Conservation (phyloP, 345 rosid genomes). For the Sonneratia caseolaris region DNA sequence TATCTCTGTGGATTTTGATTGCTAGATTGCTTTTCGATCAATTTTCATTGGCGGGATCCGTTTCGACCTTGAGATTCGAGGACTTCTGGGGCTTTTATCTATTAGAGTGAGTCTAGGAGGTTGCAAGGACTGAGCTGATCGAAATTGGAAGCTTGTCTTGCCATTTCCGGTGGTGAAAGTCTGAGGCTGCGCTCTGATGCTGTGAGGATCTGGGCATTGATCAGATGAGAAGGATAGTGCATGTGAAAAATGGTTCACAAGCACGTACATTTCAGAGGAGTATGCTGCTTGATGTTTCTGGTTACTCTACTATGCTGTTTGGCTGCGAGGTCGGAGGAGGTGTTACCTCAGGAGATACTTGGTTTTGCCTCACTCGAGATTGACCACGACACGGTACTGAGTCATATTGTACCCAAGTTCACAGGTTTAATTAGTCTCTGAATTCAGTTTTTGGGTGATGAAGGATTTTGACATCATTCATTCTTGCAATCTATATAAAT, state of each 20-base stretch:
- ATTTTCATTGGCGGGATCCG: not conserved
- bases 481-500: too few species aligned
- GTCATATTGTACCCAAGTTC: not conserved
- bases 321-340: slow-evolving; percentile 34
- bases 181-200: slow-evolving; percentile 9
- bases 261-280: slow-evolving; percentile 21
- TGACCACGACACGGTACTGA: slow-evolving; percentile 42
- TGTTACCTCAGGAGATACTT: slow-evolving; percentile 25
- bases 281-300: slow-evolving; percentile 17
- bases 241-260: slow-evolving; percentile 18
- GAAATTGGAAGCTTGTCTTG: not conserved
- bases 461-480: not conserved
- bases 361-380: slow-evolving; percentile 42
- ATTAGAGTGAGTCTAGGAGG: slow-evolving; percentile 10
- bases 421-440: not conserved
- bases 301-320: slow-evolving; percentile 30
- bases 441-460: not conserved
- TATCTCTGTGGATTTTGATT: slow-evolving; percentile 10
- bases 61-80: not conserved
- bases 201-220: slow-evolving; percentile 17
- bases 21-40: not conserved
- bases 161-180: not conserved
- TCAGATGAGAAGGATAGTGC: slow-evolving; percentile 27
- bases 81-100: not conserved
- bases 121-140: not conserved